Evolutionary conservation across 73 alveolate species (phyloP).

Genomic region (Uronychia binucleata): DNA sequence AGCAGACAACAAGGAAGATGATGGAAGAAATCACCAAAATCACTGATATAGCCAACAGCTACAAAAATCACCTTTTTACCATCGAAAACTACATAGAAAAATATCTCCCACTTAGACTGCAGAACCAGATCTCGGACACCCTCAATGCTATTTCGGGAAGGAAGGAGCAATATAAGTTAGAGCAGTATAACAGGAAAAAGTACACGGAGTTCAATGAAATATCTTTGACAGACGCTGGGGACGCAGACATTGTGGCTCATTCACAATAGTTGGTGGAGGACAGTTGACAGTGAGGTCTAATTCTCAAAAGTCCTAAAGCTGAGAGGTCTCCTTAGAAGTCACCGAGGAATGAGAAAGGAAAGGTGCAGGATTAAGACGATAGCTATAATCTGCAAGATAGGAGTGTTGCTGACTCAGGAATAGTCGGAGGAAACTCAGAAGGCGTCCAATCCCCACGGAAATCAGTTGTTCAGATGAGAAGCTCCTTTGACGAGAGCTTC

Average conservation of each 20-base stretch:
- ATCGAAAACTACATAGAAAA: conserved; percentile 12
- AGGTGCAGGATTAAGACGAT: too few species aligned
- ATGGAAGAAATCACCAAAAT: background rate
- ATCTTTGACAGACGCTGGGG: background rate
- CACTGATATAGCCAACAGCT: background rate
- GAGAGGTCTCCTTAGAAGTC: too few species aligned
- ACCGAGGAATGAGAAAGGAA: too few species aligned
- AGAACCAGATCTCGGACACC: conserved; percentile 9
- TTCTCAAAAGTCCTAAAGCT: too few species aligned
- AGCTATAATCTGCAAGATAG: too few species aligned
- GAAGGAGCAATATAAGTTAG: conserved; percentile 6
- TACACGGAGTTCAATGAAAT: background rate
- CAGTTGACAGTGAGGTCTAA: background rate
- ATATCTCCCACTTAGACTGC: conserved; percentile 6
- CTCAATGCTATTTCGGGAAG: conserved; percentile 2
- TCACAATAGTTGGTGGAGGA: background rate
- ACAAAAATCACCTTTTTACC: background rate
- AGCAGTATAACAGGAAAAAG: background rate
- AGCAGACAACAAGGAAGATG: background rate
- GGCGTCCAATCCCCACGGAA: too few species aligned
- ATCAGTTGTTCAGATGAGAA: too few species aligned
- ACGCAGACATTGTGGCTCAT: background rate
- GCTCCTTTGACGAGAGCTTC: too few species aligned
- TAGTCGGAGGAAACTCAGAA: too few species aligned
- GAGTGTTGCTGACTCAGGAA: too few species aligned